These are phyloP conservation scores for Phytopythium oedochilum DNA, from an alignment of 352 stramenopile genomes.

Conservation along the genomic window DNA sequence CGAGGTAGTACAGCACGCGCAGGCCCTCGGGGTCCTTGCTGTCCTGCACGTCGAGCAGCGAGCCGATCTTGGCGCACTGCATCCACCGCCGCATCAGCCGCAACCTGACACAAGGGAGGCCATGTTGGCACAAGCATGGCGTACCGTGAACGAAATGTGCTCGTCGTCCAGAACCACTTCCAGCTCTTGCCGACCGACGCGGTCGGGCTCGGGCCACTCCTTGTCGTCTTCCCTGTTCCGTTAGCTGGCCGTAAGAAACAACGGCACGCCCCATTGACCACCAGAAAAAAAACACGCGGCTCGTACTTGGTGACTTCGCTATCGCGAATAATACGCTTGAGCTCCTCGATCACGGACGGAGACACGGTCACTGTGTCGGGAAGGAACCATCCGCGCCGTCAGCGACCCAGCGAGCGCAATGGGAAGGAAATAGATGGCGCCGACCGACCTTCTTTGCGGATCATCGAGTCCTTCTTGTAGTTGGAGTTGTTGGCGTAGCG, in stretches of 20 bases:
- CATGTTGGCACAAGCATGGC: no score
- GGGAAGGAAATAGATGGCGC: no score
- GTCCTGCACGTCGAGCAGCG: conserved; percentile 92
- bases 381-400: conserved; percentile 1
- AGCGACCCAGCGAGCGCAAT: no score
- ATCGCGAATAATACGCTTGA: conserved; percentile 91
- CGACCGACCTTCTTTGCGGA: conserved; percentile 92
- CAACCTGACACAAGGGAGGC: no score
- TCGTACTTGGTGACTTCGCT: conserved; percentile 89
- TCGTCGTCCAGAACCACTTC: conserved; percentile 94
- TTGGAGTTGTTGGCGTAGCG: conserved; percentile 98
- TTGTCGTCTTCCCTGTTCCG: conserved; percentile 88
- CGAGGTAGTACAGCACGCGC: conserved; percentile 95
- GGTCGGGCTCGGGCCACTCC: conserved; percentile 94
- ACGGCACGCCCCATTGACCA: no score
- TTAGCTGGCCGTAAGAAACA: no score
- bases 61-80: conserved; percentile 95
- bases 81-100: not conserved
- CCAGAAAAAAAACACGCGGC: not conserved
- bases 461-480: conserved; percentile 98
- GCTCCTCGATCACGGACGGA: conserved; percentile 90
- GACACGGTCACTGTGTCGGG: conserved; percentile 80
- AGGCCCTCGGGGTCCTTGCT: conserved; percentile 95
- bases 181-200: conserved; percentile 92
- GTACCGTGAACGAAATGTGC: conserved; percentile 96